Evolutionary conservation across 192 early-diverging fungal genomes (phyloP).

Genomic region (Entophlyctis luteolus): DNA sequence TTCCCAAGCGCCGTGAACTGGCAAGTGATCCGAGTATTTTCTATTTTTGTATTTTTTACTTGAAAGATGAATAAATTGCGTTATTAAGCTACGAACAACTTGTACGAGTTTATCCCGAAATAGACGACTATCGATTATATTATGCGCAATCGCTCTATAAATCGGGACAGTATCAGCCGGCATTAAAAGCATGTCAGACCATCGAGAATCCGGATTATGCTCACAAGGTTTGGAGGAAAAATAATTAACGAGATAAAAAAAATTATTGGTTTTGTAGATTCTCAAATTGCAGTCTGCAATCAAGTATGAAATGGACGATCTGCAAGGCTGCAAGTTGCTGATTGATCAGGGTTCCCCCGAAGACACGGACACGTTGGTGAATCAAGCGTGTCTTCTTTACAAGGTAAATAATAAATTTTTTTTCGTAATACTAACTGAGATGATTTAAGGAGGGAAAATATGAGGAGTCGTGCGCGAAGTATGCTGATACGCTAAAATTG

Average conservation of each 20-base stretch:
- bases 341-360: constrained; percentile 49
- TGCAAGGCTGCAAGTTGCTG: constrained; percentile 51
- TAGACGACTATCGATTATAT: constrained; percentile 51
- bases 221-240: constrained; percentile 34
- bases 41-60: neutral
- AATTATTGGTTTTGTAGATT: constrained; percentile 30
- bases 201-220: constrained; percentile 44
- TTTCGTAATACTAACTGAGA: neutral
- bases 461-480: constrained; percentile 50
- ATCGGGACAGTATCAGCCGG: constrained; percentile 50
- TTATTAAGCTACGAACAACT: constrained; percentile 55
- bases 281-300: constrained; percentile 59
- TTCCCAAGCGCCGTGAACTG: constrained; percentile 48
- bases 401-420: constrained; percentile 35
- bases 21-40: constrained; percentile 21
- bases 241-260: neutral
- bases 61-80: neutral
- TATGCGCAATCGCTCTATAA: constrained; percentile 58
- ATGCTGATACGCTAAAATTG: constrained; percentile 49
- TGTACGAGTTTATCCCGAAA: constrained; percentile 43
- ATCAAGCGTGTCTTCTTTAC: constrained; percentile 54
- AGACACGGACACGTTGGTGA: constrained; percentile 55
- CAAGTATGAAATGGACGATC: constrained; percentile 56
- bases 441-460: constrained; percentile 52
- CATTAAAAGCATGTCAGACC: constrained; percentile 48